Percentiles rank a stretch among this genome's conserved stretches.
phyloP scores from a whole-genome alignment of 108 stramenopile genomes.

The Pseudonitzschia multistriata region DNA sequence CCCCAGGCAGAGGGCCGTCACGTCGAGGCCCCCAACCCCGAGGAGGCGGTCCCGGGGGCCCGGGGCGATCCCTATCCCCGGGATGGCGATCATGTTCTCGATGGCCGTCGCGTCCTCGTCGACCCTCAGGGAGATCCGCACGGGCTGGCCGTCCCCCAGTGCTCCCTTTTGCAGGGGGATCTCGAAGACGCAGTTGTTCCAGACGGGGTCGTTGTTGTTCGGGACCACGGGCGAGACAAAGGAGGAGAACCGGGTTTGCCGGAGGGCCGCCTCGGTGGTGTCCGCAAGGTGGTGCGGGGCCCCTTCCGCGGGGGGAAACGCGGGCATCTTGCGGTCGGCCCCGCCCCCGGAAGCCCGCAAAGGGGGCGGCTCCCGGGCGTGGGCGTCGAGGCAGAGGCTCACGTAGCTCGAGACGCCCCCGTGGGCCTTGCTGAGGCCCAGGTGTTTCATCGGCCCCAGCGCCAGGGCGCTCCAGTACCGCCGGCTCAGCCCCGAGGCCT shows the following conservation, averaged over 20 bases:
- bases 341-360: background rate
- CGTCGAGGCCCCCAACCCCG: slow-evolving; percentile 61
- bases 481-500: slow-evolving; percentile 60
- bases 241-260: background rate
- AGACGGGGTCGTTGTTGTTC: slow-evolving; percentile 68
- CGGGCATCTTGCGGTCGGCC: slow-evolving; percentile 4
- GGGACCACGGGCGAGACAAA: slow-evolving; percentile 55
- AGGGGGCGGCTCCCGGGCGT: background rate
- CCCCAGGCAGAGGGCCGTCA: slow-evolving; percentile 66
- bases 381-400: slow-evolving; percentile 44
- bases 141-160: slow-evolving; percentile 44
- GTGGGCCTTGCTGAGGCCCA: slow-evolving; percentile 74
- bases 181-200: slow-evolving; percentile 50
- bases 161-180: slow-evolving; percentile 65
- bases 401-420: slow-evolving; percentile 69
- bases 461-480: slow-evolving; percentile 76
- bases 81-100: slow-evolving; percentile 47
- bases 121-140: slow-evolving; percentile 53
- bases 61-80: slow-evolving; percentile 40
- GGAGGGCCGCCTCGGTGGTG: background rate
- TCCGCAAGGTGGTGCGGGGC: background rate
- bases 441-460: slow-evolving; percentile 61
- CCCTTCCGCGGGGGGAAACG: slow-evolving; percentile 13
- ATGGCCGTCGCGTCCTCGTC: slow-evolving; percentile 69
- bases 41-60: no score